These are phyloP conservation scores for Triangularia verruculosa DNA, from an alignment of 2,329 filamentous ascomycete species.

Conservation along the genomic window DNA sequence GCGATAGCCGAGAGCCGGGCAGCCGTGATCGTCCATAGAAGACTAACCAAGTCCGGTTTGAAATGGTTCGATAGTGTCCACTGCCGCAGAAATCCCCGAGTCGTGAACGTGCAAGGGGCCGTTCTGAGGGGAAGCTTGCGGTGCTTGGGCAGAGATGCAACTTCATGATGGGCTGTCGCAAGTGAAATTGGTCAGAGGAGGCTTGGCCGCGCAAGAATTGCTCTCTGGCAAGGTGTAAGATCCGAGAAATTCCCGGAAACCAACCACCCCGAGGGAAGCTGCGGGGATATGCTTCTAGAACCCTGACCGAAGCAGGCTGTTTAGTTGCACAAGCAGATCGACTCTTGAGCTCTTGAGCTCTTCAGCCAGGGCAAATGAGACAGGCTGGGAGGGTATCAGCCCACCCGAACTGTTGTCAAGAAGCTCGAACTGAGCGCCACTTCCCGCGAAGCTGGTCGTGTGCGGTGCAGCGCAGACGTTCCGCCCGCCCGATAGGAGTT, in stretches of 20 bases:
- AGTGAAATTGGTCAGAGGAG: background rate
- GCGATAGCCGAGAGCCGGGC: background rate
- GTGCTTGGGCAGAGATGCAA: background rate
- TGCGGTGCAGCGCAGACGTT: background rate
- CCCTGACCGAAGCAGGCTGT: conserved; percentile 16
- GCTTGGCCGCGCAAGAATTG: conserved; percentile 13
- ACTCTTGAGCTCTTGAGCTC: background rate
- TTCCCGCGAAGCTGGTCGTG: background rate
- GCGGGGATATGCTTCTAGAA: conserved; percentile 23
- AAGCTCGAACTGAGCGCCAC: background rate
- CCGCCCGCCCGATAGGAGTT: background rate
- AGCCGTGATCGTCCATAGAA: background rate
- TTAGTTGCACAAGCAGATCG: conserved; percentile 18
- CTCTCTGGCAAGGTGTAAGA: background rate
- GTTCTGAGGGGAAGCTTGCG: background rate
- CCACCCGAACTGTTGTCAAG: background rate
- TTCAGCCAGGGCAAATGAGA: background rate
- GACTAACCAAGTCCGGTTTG: background rate
- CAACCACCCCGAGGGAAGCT: conserved; percentile 2
- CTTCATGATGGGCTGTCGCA: background rate
- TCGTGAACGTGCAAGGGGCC: background rate
- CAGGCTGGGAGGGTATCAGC: background rate
- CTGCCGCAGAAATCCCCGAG: background rate
- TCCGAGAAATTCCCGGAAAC: background rate
- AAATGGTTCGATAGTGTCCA: background rate